Percentiles rank a stretch among this genome's conserved stretches.
Conservation (phyloP, 257 asterid species). For the Striga asiatica region DNA sequence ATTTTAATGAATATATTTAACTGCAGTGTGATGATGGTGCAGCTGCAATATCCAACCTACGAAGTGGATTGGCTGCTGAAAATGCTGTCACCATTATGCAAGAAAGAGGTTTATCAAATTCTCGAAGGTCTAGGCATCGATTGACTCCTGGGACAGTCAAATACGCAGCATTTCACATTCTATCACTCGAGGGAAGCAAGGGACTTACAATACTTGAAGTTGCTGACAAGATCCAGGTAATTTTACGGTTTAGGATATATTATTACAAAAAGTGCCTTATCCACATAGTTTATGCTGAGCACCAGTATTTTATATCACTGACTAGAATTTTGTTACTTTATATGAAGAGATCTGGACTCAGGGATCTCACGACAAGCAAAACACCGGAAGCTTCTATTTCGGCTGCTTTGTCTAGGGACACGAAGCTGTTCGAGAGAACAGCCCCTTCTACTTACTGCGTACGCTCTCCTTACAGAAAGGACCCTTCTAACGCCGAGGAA, state of each 20-base stretch:
- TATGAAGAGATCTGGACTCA: conserved; percentile 77
- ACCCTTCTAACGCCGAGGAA: conserved; percentile 57
- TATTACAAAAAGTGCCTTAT: no score
- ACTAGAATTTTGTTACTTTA: conserved; percentile 7
- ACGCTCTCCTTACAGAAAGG: conserved; percentile 70
- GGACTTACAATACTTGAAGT: conserved; percentile 76
- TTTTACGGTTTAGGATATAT: no score
- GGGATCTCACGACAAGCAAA: conserved; percentile 88
- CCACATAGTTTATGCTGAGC: background rate
- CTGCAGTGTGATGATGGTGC: conserved; percentile 54
- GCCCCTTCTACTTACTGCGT: conserved; percentile 94
- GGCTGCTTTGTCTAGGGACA: conserved; percentile 89
- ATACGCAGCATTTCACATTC: conserved; percentile 84
- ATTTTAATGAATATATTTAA: conserved; percentile 2
- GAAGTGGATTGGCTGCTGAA: conserved; percentile 85
- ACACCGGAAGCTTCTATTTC: conserved; percentile 97
- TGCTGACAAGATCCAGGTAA: conserved; percentile 91
- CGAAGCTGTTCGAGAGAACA: conserved; percentile 84
- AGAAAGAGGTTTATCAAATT: conserved; percentile 67
- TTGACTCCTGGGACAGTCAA: conserved; percentile 97
- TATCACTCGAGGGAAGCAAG: conserved; percentile 74
- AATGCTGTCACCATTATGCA: conserved; percentile 82
- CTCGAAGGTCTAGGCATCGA: conserved; percentile 75
- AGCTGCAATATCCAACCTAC: conserved; percentile 51
- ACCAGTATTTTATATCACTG: conserved; percentile 12